Evolutionary conservation across 345 rosid species (phyloP), one percentile per base, ranked within the genome.

Genomic region (Streptanthus diversifolius): DNA sequence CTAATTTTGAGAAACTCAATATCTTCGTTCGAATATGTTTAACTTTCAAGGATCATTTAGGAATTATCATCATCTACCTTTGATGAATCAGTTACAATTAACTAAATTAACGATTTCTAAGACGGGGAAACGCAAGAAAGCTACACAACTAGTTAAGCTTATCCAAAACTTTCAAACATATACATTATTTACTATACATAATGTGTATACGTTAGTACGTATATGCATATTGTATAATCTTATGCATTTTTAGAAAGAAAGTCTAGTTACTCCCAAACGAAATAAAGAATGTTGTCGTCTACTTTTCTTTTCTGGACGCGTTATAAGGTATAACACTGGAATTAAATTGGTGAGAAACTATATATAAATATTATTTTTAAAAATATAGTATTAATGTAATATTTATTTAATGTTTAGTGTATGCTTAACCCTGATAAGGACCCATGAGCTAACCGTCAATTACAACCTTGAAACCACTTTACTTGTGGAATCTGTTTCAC

Each of bases 401-500:
- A 2, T 4, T 9, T 49, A 49, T 49, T 22, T 30, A 5, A 49
- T 14, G 29, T 21, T 9, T 13, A 5, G 5, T 30, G 40, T 5
- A 55, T 30, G 61, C 22, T 55, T 55, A 25, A 55, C 39, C 30
- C 7, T 49, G 55, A 47, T 47, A 33, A 4, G 14, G 60, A 66
- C 61, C 49, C 37, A 8, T 68, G 55, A 43, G 43, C n/a, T 49
- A 29, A 48, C 68, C 32, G 68, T 48, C 67, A 27, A 9, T 49
- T 14, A 35, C 66, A 73, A 35, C 41, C n/a, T 73, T 24, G 58
- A 18, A 73, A 64, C 27, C 33, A 52, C 5, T 25, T 62, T 41
- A 63, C 10, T 30, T 33, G n/a, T 65, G 35, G 40, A 54, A 41
- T 21, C 5, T 33, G 0, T 12, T 36, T 17, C 39, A 47, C 15